Evolutionary conservation across 2,329 filamentous ascomycete genomes (phyloP), one percentile per base, ranked within the genome.

Genomic region (Leptographium radiaticola): DNA sequence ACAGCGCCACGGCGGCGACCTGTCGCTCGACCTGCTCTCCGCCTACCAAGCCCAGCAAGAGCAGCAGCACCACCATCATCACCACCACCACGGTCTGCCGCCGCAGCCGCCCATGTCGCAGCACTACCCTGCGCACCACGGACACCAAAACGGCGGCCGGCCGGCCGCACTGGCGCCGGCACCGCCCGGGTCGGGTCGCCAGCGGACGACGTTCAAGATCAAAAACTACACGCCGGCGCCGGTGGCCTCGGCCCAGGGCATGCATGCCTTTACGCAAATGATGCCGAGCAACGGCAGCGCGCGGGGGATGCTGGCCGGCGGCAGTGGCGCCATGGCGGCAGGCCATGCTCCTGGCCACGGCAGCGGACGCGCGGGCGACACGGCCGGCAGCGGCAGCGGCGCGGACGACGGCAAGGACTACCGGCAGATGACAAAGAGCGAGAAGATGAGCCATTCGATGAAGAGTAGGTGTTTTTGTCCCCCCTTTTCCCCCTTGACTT

Each of bases 391-490:
- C 60, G 55, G 64, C 59, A 16, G 49, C 54, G 71, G 73, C 31
- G 50, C 13, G 6, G 54, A 59, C 18, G 61, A 61, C 25, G 70
- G 75, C 55, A 80, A 81, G 67, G 76, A 80, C 52, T 81, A 81
- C 60, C 74, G 75, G 39, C 71, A 74, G 45, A 81, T 81, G 77
- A 81, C 76, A 49, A 82, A 82, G 67, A 80, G 76, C 34, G 78
- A 82, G 66, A 82, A 82, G 70, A 81, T 82, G 78, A 79, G 75
- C n/a, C 73, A 73, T 18, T 81, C 77, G 3, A 82, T 82, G 79
- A 80, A 80, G 69, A 76, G 79, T 81, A 69, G 68, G 73, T 65
- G n/a, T 16, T n/a, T 49, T 38, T 49, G 12, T 44, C n/a, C 31
- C 42, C 43, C n/a, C n/a, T n/a, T n/a, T n/a, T n/a, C n/a, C n/a